These are phyloP conservation scores for Penicillium manginii DNA, from an alignment of 495 filamentous ascomycete genomes.

Conservation along the genomic window DNA sequence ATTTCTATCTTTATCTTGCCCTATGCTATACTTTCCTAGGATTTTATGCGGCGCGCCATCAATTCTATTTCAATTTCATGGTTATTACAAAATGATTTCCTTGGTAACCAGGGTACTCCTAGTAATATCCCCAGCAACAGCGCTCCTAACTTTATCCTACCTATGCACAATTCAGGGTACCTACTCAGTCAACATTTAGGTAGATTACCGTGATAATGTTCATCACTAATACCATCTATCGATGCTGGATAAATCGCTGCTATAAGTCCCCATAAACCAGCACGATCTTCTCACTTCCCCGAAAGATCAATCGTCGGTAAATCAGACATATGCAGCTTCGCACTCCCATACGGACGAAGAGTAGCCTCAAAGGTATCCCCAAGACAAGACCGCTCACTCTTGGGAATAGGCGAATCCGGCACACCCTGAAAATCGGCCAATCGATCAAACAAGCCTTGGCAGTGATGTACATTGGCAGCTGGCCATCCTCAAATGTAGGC, in stretches of 20 bases:
- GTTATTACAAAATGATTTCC: too few species aligned
- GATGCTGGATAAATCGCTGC: background rate
- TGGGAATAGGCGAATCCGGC: constrained; percentile 43
- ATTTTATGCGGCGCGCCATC: too few species aligned
- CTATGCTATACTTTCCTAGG: too few species aligned
- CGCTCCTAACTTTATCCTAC: too few species aligned
- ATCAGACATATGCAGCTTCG: constrained; percentile 64
- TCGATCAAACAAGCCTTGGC: constrained; percentile 56
- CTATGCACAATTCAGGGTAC: too few species aligned
- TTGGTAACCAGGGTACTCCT: too few species aligned
- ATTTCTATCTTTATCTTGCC: too few species aligned
- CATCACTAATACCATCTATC: too few species aligned
- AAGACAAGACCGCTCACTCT: constrained; percentile 39
- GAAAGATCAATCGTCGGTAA: constrained; percentile 41
- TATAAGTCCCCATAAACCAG: background rate
- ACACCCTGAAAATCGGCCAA: constrained; percentile 54
- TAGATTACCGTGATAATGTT: too few species aligned
- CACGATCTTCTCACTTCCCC: too few species aligned
- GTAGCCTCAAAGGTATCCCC: constrained; percentile 45
- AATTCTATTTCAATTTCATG: too few species aligned
- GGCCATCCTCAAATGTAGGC: constrained; percentile 54
- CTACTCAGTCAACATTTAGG: background rate
- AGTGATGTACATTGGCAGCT: constrained; percentile 48
- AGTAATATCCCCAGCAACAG: too few species aligned
- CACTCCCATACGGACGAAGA: constrained; percentile 59